A percentile compares a stretch with the other conserved stretches of the same genome.
Conservation (phyloP, 2,329 filamentous ascomycete species). For the Pseudogymnoascus sp. region DNA sequence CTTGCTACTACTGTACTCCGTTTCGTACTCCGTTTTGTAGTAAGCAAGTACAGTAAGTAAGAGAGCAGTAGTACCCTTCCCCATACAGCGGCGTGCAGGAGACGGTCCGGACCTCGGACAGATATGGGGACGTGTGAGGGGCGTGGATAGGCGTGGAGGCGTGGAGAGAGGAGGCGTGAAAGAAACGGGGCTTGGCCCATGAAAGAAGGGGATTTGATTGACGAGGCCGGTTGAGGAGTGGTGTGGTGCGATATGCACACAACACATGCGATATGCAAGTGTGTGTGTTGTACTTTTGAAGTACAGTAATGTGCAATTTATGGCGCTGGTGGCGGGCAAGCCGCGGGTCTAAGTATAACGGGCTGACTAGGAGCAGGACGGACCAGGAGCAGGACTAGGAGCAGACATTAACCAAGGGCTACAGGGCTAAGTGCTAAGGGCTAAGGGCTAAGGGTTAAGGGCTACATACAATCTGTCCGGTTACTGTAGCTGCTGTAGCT, state of each 20-base stretch:
- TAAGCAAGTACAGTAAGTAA: background rate
- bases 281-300: background rate
- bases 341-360: background rate
- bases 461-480: background rate
- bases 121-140: background rate
- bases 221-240: background rate
- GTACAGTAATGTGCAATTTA: background rate
- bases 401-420: background rate
- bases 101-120: background rate
- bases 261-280: background rate
- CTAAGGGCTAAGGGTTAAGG: too few relatives aligned
- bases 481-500: background rate
- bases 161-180: background rate
- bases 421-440: too few relatives aligned
- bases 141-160: background rate
- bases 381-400: too few relatives aligned
- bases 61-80: background rate
- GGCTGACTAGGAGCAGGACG: background rate
- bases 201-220: background rate
- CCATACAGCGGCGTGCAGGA: conserved; percentile 2
- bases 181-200: background rate
- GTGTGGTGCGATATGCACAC: conserved; percentile 3
- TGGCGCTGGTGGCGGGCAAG: background rate
- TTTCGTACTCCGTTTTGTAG: background rate
- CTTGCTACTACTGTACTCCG: background rate